Evolutionary conservation across 2,329 filamentous ascomycete species (phyloP).

Genomic region (Fusarium decemcellulare): DNA sequence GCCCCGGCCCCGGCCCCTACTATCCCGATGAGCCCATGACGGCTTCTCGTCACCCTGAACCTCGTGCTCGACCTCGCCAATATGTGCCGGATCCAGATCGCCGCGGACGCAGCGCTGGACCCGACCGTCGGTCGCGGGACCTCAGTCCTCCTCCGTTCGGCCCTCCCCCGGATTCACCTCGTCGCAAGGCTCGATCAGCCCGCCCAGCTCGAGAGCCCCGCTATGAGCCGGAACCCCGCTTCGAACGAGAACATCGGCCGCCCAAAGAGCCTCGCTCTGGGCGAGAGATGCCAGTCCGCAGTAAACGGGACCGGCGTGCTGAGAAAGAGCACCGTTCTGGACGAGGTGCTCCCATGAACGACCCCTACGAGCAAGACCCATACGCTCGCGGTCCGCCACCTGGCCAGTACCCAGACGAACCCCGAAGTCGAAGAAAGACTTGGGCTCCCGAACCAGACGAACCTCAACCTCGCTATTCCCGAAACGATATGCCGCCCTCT

Average conservation of each 20-base stretch:
- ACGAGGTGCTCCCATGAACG: conserved; percentile 14
- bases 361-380: conserved; percentile 25
- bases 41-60: conserved; percentile 20
- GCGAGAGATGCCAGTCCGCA: conserved; percentile 25
- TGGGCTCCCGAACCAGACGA: conserved; percentile 23
- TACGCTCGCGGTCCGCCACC: conserved; percentile 14
- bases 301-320: conserved; percentile 17
- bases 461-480: conserved; percentile 39
- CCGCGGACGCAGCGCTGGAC: conserved; percentile 42
- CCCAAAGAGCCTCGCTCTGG: conserved; percentile 25
- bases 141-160: conserved; percentile 36
- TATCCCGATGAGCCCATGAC: conserved; percentile 34
- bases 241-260: conserved; percentile 20
- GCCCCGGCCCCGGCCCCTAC: conserved; percentile 25
- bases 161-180: conserved; percentile 37
- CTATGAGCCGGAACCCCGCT: neutral
- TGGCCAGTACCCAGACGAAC: conserved; percentile 11
- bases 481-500: conserved; percentile 26
- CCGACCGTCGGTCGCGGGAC: conserved; percentile 29
- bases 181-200: conserved; percentile 35
- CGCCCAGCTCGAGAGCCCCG: conserved; percentile 8
- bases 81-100: conserved; percentile 27
- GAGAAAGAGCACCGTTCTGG: conserved; percentile 28
- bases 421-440: conserved; percentile 18
- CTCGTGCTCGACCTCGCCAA: conserved; percentile 19